Evolutionary conservation across 805 yeast species (phyloP).

Genomic region (Candida krabiensis): DNA sequence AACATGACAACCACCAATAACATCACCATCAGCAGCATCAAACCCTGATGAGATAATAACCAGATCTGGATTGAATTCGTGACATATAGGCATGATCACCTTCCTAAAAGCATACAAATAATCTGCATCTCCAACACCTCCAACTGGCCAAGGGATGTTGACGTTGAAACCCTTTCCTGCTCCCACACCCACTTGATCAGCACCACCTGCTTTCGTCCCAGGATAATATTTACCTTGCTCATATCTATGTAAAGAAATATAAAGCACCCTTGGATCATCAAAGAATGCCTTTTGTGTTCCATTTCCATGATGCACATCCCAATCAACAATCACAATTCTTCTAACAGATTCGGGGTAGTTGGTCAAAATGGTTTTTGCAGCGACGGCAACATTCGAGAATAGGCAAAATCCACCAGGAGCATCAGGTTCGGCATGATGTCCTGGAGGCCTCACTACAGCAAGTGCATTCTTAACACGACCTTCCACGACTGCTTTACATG

Average conservation of each 20-base stretch:
- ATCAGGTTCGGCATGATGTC: conserved; percentile 99
- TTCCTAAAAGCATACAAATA: conserved; percentile 87
- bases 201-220: conserved; percentile 83
- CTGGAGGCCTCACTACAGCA: conserved; percentile 98
- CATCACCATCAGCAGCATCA: conserved; percentile 98
- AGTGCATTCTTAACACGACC: conserved; percentile 87
- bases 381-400: conserved; percentile 95
- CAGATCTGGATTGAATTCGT: conserved; percentile 90
- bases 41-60: conserved; percentile 94
- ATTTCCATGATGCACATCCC: conserved; percentile 99
- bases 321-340: conserved; percentile 80
- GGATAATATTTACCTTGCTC: conserved; percentile 94
- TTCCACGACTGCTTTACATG: conserved; percentile 92
- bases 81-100: conserved; percentile 82
- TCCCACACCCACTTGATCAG: conserved; percentile 81
- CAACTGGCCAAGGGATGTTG: conserved; percentile 90
- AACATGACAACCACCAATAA: conserved; percentile 94
- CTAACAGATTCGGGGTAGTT: conserved; percentile 87
- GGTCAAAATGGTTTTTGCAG: conserved; percentile 81
- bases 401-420: conserved; percentile 96
- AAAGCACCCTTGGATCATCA: conserved; percentile 86
- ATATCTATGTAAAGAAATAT: conserved; percentile 88
- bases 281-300: conserved; percentile 95
- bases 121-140: conserved; percentile 95
- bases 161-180: conserved; percentile 84